Evolutionary conservation across 345 rosid genomes (phyloP).

Genomic region (Noccaea caerulescens): DNA sequence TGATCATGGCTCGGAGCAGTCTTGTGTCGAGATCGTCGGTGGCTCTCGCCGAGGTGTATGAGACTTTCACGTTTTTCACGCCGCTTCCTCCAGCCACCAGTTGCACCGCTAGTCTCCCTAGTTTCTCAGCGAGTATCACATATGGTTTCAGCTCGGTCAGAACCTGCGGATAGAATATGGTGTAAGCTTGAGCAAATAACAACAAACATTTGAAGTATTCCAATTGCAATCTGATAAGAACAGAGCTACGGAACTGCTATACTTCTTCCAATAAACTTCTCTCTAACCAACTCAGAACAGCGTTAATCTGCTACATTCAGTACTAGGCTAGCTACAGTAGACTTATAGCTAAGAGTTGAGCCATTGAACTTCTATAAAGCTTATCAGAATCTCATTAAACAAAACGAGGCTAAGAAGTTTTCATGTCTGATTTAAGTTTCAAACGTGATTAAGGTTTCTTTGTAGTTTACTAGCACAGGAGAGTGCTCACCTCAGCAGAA

Average conservation of each 20-base stretch:
- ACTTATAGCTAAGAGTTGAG: not conserved
- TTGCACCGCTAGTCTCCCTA: slow-evolving; percentile 84
- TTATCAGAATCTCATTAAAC: not conserved
- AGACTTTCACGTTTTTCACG: slow-evolving; percentile 71
- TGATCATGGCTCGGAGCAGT: slow-evolving; percentile 89
- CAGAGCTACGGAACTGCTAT: slow-evolving; percentile 3
- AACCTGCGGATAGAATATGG: slow-evolving; percentile 54
- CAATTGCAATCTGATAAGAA: not conserved
- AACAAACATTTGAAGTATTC: not conserved
- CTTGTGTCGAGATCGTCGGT: slow-evolving; percentile 94
- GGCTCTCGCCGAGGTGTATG: slow-evolving; percentile 78
- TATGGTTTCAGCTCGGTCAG: slow-evolving; percentile 81
- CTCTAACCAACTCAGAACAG: slow-evolving; percentile 8
- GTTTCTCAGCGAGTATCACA: slow-evolving; percentile 78
- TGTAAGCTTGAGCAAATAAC: slow-evolving; percentile 18
- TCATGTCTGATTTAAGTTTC: not conserved
- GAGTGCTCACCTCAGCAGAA: slow-evolving; percentile 57
- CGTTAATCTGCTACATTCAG: slow-evolving; percentile 7
- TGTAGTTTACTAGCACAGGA: not conserved
- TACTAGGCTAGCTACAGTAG: not conserved
- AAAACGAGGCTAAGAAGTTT: not conserved
- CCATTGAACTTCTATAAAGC: not conserved
- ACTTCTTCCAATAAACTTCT: not conserved
- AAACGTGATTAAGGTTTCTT: not conserved
- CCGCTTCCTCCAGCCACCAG: slow-evolving; percentile 88